These are phyloP conservation scores for Beauveria rudraprayagi DNA, from an alignment of 2,329 filamentous ascomycete species.

Conservation along the genomic window DNA sequence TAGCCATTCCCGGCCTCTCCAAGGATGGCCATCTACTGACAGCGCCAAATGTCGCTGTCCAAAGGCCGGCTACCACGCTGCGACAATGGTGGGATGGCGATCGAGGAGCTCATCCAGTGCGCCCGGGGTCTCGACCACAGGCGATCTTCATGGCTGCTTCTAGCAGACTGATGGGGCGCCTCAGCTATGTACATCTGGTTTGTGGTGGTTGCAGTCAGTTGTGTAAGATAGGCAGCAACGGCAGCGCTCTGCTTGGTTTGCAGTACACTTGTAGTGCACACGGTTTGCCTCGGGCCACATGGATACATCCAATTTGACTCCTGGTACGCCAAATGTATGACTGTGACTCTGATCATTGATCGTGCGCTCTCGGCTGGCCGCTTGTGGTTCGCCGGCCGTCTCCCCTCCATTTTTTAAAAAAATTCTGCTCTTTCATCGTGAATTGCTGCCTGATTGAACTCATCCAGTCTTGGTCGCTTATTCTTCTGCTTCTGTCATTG, in stretches of 20 bases:
- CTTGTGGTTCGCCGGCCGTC: background rate
- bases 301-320: background rate
- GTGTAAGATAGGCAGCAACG: background rate
- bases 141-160: background rate
- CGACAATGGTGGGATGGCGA: background rate
- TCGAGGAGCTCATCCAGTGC: background rate
- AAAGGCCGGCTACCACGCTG: no score
- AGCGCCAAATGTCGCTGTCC: background rate
- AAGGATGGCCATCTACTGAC: background rate
- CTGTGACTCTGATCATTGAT: background rate
- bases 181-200: background rate
- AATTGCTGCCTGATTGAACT: background rate
- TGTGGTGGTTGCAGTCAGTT: background rate
- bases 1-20: constrained; percentile 3
- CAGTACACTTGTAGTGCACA: background rate
- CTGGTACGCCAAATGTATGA: background rate
- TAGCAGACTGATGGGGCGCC: background rate
- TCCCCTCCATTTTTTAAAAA: background rate
- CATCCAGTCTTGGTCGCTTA: background rate
- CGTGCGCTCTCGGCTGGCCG: background rate
- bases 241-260: background rate
- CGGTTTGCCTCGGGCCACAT: background rate
- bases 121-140: background rate
- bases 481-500: background rate
- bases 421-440: background rate